Base-by-base conservation (phyloP, 345 rosid genomes). In the Acer negundo region DNA sequence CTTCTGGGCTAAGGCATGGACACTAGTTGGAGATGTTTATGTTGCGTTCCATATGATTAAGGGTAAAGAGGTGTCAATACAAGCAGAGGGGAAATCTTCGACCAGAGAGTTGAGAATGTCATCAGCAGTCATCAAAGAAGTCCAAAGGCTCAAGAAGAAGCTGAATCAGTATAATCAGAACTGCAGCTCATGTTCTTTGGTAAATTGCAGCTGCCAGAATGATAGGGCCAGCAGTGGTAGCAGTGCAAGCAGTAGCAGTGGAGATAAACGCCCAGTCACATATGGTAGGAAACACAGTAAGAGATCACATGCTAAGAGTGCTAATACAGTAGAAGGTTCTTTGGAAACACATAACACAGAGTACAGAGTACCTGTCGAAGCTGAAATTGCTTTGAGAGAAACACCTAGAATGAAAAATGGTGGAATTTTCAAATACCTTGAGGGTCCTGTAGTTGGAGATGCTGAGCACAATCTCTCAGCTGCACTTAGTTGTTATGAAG, bases 1-100 rank as follows among this genome's bases (percentile, higher is more conserved):
- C 74, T 95, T 95, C 65, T 95, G 99, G 99, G 90, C 96, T 42
- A 93, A 88, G 85, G 97, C 92, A 16, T 95, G 99, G 99, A 87
- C 85, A 23, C 87, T 95, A 67, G 97, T 92, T 73, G 99, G 94
- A 26, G 99, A 95, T 85, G 87, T 95, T 75, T 86, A 92, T 77
- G 94, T 95, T 65, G 87, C 91, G 86, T 89, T 89, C 78, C 96
- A 92, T 83, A 56, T 84, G 56, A 78, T 87, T 66, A 88, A 86
- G 80, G 92, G 90, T 68, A 85, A 88, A 77, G 94, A 86, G 77
- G 77, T 83, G 62, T 78, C 86, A 44, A 64, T 65, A 72, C 85
- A 79, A 81, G 58, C 84, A 67, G 86, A 86, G 75, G 80, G 44
- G 42, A 88, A 82, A 53, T 74, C 86, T 75, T 81, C 87, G 55